Evolutionary conservation across 73 alveolate species (phyloP).

Genomic region (Blepharisma stoltei): DNA sequence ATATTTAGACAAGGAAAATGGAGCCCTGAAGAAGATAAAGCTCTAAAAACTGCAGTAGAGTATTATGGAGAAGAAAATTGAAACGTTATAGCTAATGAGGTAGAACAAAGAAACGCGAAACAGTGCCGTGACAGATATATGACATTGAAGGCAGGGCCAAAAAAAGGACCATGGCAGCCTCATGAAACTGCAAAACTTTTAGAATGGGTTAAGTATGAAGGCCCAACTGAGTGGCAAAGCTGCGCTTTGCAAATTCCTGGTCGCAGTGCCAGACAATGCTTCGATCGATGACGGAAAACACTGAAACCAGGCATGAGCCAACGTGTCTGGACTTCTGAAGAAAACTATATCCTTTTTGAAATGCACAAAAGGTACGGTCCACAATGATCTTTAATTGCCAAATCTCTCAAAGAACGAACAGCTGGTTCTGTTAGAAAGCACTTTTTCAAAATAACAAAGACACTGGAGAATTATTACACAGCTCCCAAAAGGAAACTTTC

Average conservation of each 20-base stretch:
- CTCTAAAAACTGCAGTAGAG: background rate
- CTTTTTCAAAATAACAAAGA: too few species aligned
- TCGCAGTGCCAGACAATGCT: slow-evolving; percentile 91
- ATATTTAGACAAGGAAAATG: too few species aligned
- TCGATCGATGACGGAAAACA: slow-evolving; percentile 94
- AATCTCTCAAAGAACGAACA: slow-evolving; percentile 70
- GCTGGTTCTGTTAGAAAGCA: slow-evolving; percentile 78
- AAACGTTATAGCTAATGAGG: slow-evolving; percentile 51
- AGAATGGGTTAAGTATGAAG: slow-evolving; percentile 72
- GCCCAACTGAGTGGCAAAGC: slow-evolving; percentile 65
- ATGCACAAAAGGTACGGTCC: slow-evolving; percentile 72
- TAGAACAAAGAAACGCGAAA: slow-evolving; percentile 69
- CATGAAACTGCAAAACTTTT: too few species aligned
- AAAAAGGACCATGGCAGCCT: slow-evolving; percentile 78
- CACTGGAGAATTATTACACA: too few species aligned
- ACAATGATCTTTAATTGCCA: slow-evolving; percentile 74
- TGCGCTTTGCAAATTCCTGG: slow-evolving; percentile 64
- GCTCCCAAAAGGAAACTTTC: too few species aligned
- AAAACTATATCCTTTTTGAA: slow-evolving; percentile 65
- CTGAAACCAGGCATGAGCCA: slow-evolving; percentile 87
- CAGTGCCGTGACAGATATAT: slow-evolving; percentile 79
- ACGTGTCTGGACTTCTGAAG: slow-evolving; percentile 84
- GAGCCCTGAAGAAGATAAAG: slow-evolving; percentile 32
- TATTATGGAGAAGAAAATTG: slow-evolving; percentile 55
- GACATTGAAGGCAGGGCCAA: slow-evolving; percentile 69